Evolutionary conservation across 108 stramenopile species (phyloP).

Genomic region (Aureococcus anophagefferens): DNA sequence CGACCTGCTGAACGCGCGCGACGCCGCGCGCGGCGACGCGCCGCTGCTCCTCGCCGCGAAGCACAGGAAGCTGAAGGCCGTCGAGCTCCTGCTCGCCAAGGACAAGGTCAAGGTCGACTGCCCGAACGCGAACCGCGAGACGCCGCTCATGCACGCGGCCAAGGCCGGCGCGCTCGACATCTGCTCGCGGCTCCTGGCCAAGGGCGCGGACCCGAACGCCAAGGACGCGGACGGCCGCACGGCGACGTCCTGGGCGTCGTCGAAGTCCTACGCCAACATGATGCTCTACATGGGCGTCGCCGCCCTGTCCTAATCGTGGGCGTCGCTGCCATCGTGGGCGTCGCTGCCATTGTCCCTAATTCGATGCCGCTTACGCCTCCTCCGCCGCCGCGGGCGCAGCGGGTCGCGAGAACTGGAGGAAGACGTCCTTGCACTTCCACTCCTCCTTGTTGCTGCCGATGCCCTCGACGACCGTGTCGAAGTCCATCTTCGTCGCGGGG

Average conservation of each 20-base stretch:
- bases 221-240: neutral
- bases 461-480: conserved; percentile 67
- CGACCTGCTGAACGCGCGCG: neutral
- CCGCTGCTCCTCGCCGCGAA: neutral
- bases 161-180: neutral
- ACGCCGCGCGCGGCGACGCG: neutral
- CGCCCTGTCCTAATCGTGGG: too few relatives aligned
- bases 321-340: too few relatives aligned
- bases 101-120: neutral
- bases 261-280: neutral
- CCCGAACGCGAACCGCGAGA: neutral
- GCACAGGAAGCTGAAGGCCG: neutral
- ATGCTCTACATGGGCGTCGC: neutral
- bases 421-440: conserved; percentile 67
- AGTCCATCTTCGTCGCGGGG: conserved; percentile 57
- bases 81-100: neutral
- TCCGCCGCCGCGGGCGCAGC: too few relatives aligned
- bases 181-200: neutral
- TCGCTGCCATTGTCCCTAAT: too few relatives aligned
- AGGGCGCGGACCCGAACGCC: neutral
- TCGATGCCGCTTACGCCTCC: too few relatives aligned
- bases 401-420: conserved; percentile 61
- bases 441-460: conserved; percentile 63
- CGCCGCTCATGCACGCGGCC: neutral
- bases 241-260: neutral